A percentile compares a stretch with the other conserved stretches of the same genome.
Evolutionary conservation across 2,329 filamentous ascomycete genomes (phyloP).

Genomic region (Aspergillus clavatus): DNA sequence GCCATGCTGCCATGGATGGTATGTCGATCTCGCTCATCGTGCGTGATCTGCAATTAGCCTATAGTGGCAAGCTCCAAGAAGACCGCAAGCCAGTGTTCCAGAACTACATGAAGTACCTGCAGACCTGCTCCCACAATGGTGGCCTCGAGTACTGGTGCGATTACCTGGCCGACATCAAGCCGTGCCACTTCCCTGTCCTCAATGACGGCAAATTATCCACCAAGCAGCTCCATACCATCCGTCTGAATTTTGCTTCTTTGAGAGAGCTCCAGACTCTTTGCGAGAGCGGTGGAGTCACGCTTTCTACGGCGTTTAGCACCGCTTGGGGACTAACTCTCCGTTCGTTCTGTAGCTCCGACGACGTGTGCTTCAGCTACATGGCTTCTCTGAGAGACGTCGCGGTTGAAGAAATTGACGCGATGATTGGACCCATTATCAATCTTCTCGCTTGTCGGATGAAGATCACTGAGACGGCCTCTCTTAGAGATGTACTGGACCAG

Average conservation of each 20-base stretch:
- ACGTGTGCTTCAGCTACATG: constrained; percentile 55
- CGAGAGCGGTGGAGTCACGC: constrained; percentile 42
- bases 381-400: constrained; percentile 38
- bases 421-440: constrained; percentile 47
- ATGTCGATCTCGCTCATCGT: constrained; percentile 48
- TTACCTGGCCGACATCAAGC: constrained; percentile 31
- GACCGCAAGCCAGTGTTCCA: constrained; percentile 34
- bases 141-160: constrained; percentile 37
- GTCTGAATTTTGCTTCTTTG: constrained; percentile 27
- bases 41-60: constrained; percentile 44
- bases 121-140: constrained; percentile 18
- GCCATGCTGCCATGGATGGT: constrained; percentile 50
- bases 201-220: constrained; percentile 22
- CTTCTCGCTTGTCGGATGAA: constrained; percentile 43
- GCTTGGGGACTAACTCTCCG: constrained; percentile 65
- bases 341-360: constrained; percentile 60
- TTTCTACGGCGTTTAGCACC: constrained; percentile 60
- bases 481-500: constrained; percentile 37
- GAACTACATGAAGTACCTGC: constrained; percentile 31
- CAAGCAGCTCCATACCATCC: constrained; percentile 28
- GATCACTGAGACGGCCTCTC: constrained; percentile 25
- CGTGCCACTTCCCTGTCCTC: constrained; percentile 34
- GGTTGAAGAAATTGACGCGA: constrained; percentile 38
- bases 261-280: constrained; percentile 36
- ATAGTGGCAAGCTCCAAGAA: constrained; percentile 39